A percentile compares a stretch with the other conserved stretches of the same genome.
phyloP scores from a whole-genome alignment of 768 basidiomycete genomes.

The Panaeolus papilionaceus region DNA sequence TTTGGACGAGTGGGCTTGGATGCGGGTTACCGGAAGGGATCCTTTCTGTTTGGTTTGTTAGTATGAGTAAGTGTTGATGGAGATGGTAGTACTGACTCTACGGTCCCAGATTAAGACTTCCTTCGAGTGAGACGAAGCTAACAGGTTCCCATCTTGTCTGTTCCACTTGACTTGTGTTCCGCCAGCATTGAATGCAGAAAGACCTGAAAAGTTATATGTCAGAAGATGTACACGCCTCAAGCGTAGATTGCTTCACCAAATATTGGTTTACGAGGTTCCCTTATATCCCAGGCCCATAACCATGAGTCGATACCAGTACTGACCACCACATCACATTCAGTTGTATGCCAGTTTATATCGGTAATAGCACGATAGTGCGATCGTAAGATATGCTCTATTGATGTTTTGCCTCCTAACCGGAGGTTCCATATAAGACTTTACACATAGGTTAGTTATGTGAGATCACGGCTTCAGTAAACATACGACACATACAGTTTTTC shows the following conservation, averaged over 20 bases:
- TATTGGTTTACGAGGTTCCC: constrained; percentile 71
- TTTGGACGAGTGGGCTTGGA: constrained; percentile 86
- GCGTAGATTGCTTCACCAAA: constrained; percentile 67
- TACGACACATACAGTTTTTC: constrained; percentile 75
- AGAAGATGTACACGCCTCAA: neutral
- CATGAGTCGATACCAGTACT: constrained; percentile 95
- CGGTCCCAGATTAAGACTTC: constrained; percentile 95
- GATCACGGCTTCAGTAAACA: neutral
- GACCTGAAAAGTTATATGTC: constrained; percentile 27
- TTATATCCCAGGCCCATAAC: constrained; percentile 94
- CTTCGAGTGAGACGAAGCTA: constrained; percentile 90
- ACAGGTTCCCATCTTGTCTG: constrained; percentile 79
- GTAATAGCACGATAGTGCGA: constrained; percentile 96
- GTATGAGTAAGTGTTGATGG: neutral
- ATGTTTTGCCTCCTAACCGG: constrained; percentile 70
- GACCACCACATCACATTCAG: constrained; percentile 83
- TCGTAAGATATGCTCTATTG: constrained; percentile 84
- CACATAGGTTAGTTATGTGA: neutral
- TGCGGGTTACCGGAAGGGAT: constrained; percentile 75
- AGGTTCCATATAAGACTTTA: constrained; percentile 93
- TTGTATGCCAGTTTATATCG: constrained; percentile 97
- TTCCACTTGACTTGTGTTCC: constrained; percentile 99
- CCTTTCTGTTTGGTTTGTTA: constrained; percentile 73
- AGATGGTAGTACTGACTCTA: constrained; percentile 57
- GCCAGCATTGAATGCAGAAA: constrained; percentile 59